Evolutionary conservation across 441 rosid genomes (phyloP), one percentile per base, ranked within the genome.

Genomic region (Biscutella auriculata): DNA sequence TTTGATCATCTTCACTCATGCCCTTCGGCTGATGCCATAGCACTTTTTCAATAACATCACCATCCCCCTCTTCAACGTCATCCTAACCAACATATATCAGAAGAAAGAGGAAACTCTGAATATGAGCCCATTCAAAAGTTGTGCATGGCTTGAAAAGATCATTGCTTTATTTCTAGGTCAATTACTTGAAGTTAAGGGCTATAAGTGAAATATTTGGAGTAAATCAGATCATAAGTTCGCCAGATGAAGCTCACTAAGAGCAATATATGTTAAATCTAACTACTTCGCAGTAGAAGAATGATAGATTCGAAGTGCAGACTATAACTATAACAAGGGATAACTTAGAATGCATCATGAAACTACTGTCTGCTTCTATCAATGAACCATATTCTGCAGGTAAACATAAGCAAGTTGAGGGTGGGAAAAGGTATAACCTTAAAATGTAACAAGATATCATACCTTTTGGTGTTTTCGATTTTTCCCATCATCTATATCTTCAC

Each of bases 11-110:
- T 73, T 88, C 96, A 68, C 92, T 82, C 72, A 62, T 77, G 69
- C 96, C 88, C 73, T 66, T 94, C 28, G 84, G 92, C 75, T 90
- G 99, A 79, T 94, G 97, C 99, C 99, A 94, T 29, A 94, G 77
- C 63, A 94, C 96, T 73, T 82, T 85, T 74, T 94, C 99, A 69
- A 94, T 88, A 63, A 76, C 76, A 62, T 94, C 99, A 35, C 88
- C 82, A 76, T 90, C 99, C 72, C 87, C 97, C 72, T 85, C 99
- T 69, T 90, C 97, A 65, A 69, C 67, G 69, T 94, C 96, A 77
- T 90, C 99, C 99, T 94, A 73, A 53, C 44, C 14, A 68, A 27
- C 71, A 59, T 35, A 63, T 39, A 40, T 23, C 42, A 37, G 44
- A 63, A 21, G 60, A 41, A 26, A 16, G 33, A 46, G 12, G 64